These are phyloP conservation scores for Paradendryphiella salina DNA, from an alignment of 2,329 filamentous ascomycete species.

Conservation along the genomic window DNA sequence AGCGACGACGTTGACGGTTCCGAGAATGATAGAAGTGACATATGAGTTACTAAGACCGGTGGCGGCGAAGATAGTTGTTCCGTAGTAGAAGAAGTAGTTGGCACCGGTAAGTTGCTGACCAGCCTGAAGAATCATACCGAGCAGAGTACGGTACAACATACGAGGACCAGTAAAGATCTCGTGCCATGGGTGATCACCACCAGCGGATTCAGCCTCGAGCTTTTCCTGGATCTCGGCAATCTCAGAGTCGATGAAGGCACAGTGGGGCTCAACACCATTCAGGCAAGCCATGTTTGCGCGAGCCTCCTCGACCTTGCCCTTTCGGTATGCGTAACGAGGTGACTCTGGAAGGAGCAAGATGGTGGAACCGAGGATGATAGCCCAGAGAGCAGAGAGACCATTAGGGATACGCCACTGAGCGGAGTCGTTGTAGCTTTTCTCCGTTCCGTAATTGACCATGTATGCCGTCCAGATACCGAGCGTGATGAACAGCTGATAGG, in stretches of 20 bases:
- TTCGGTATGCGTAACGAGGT: slow-evolving; percentile 61
- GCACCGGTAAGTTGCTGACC: slow-evolving; percentile 70
- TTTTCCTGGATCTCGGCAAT: slow-evolving; percentile 61
- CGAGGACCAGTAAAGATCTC: slow-evolving; percentile 68
- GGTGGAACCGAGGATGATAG: slow-evolving; percentile 57
- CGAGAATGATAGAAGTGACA: slow-evolving; percentile 55
- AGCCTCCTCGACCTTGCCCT: slow-evolving; percentile 56
- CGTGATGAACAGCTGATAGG: slow-evolving; percentile 71
- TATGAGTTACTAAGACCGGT: slow-evolving; percentile 51
- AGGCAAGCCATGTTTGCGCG: slow-evolving; percentile 57
- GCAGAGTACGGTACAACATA: slow-evolving; percentile 66
- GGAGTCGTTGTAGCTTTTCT: slow-evolving; percentile 54
- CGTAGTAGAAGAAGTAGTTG: slow-evolving; percentile 55
- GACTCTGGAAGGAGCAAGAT: slow-evolving; percentile 61
- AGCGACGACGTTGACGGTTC: slow-evolving; percentile 55
- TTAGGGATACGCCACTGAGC: slow-evolving; percentile 66
- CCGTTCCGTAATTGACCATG: slow-evolving; percentile 64
- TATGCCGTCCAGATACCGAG: slow-evolving; percentile 63
- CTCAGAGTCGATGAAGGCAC: slow-evolving; percentile 57
- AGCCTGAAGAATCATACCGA: slow-evolving; percentile 66
- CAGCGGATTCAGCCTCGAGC: slow-evolving; percentile 55
- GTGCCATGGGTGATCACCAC: slow-evolving; percentile 49
- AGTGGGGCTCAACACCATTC: slow-evolving; percentile 59
- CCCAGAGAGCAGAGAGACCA: slow-evolving; percentile 61
- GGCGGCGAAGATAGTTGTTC: slow-evolving; percentile 52